Evolutionary conservation across 768 basidiomycete species (phyloP), one percentile per base, ranked within the genome.

Genomic region (Termitomyces sp.): DNA sequence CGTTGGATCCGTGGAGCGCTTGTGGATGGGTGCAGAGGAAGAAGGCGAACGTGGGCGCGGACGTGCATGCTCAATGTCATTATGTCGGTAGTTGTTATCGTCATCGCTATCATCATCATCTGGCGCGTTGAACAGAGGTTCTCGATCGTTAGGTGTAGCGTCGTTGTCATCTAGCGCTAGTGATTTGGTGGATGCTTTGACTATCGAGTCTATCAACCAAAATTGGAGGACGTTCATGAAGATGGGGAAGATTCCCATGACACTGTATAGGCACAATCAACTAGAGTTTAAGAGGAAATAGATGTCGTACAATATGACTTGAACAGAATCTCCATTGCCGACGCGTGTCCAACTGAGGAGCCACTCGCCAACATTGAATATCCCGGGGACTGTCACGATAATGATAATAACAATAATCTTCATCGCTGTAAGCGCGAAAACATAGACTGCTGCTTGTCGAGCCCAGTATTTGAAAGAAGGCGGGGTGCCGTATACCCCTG

Each of bases 201-300:
- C 91, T 54, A 95, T 94, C 0, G 91, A 89, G 73, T 97, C 93
- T 58, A 97, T 95, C 53, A 97, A 76, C 86, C 95, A 95, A 80
- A 98, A 98, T 69, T 98, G 96, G 12, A 93, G 65, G 39, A 93
- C 74, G 70, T 94, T 94, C 91, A 93, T 92, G 45, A 86, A 74
- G 63, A 91, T 89, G 0, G 94, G 95, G 74, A 95, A 94, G 54
- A 96, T 72, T 54, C 93, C 92, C 92, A 98, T 95, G 24, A 88
- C 88, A 64, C 90, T 93, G 62, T 49, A 20, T 61, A 59, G 24
- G 5, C 24, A 24, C 37, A 20, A 59, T 57, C 67, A 61, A 49
- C 20, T 27, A 7, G 27, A 39, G 52, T 18, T 8, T 15, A n/a
- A 16, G 12, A 66, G 59, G 30, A 20, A 30, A 47, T 18, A 49